A percentile compares a stretch with the other conserved stretches of the same genome.
phyloP scores from a whole-genome alignment of 495 filamentous ascomycete species.

The Penicillium pulvis region DNA sequence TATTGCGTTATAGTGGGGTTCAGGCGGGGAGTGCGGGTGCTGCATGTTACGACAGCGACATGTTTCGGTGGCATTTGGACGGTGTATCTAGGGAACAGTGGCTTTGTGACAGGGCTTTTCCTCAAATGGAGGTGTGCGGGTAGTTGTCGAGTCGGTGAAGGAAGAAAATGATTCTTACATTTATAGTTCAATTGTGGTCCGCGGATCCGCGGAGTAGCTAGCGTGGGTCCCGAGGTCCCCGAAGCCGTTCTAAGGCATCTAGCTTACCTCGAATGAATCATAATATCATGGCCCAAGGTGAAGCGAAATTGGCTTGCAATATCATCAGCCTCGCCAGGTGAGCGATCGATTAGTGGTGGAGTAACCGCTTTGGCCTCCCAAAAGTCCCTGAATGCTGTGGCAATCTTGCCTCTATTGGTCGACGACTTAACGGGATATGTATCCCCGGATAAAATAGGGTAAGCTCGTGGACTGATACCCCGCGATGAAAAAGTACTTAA shows the following conservation, averaged over 20 bases:
- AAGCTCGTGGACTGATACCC: background rate
- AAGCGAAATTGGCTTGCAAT: background rate
- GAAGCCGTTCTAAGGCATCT: background rate
- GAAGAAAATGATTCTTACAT: background rate
- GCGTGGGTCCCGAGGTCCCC: background rate
- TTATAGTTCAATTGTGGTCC: background rate
- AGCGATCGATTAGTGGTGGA: background rate
- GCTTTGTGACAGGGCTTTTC: background rate
- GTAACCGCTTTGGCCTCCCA: background rate
- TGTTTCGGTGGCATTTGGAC: constrained; percentile 24
- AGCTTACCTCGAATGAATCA: background rate
- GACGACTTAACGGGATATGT: background rate
- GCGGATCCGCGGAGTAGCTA: constrained; percentile 3
- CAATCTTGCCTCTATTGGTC: background rate
- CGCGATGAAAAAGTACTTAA: background rate
- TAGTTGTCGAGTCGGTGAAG: background rate
- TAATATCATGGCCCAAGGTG: background rate
- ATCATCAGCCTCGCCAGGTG: background rate
- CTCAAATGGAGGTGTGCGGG: background rate
- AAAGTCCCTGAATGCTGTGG: background rate
- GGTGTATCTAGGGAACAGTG: background rate
- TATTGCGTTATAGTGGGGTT: constrained; percentile 33
- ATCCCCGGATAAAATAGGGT: background rate
- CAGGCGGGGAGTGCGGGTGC: constrained; percentile 28
- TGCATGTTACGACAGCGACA: constrained; percentile 32